Percentiles rank a stretch among this genome's conserved stretches.
Conservation (phyloP, 1,139 yeast species). For the Sugiyamaella grinbergsii region DNA sequence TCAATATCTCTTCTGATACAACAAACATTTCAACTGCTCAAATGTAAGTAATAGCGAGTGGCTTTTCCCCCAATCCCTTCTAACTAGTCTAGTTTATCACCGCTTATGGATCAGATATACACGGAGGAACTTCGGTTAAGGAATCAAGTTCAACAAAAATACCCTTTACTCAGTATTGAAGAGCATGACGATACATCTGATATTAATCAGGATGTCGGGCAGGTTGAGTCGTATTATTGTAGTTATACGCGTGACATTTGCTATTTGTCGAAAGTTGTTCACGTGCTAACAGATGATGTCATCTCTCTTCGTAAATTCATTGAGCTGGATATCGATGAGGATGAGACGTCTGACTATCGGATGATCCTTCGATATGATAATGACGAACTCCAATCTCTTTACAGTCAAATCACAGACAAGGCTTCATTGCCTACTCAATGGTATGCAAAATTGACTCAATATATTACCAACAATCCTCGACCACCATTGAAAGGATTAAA, state of each 20-base stretch:
- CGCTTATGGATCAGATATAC: constrained; percentile 23
- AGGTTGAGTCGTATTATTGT: constrained; percentile 31
- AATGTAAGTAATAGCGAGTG: constrained; percentile 23
- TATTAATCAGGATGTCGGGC: constrained; percentile 22
- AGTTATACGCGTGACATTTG: constrained; percentile 35
- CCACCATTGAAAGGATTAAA: constrained; percentile 54
- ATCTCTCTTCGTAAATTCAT: constrained; percentile 53
- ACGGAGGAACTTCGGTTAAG: constrained; percentile 34
- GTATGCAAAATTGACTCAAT: constrained; percentile 50
- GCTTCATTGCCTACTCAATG: constrained; percentile 50
- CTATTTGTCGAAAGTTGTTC: constrained; percentile 36
- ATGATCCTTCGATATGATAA: constrained; percentile 24
- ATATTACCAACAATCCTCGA: constrained; percentile 48
- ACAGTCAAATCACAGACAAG: constrained; percentile 21
- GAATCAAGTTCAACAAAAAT: constrained; percentile 24
- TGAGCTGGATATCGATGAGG: constrained; percentile 30
- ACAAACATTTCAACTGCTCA: constrained; percentile 33
- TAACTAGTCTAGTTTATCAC: constrained; percentile 22
- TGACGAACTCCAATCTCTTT: constrained; percentile 23
- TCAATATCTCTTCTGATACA: constrained; percentile 36
- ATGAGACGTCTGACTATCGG: constrained; percentile 22
- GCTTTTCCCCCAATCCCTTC: constrained; percentile 5
- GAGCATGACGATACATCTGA: constrained; percentile 19
- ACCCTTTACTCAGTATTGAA: constrained; percentile 26
- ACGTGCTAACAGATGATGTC: constrained; percentile 28